phyloP scores from a whole-genome alignment of 148 eudicot genomes.

The Persicaria maculosa region DNA sequence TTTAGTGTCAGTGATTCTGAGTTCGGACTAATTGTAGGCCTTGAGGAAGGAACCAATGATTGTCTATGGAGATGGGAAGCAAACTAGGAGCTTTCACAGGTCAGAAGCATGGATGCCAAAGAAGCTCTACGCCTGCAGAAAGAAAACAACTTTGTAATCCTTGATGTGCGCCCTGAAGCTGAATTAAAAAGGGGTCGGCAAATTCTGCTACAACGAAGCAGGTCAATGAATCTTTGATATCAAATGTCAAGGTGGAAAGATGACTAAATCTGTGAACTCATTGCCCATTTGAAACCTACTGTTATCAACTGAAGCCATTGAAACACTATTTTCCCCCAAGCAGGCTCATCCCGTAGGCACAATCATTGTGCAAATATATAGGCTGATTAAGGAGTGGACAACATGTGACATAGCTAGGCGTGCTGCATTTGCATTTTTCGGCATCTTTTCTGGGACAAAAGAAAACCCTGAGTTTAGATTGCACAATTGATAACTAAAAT shows the following conservation, averaged over 20 bases:
- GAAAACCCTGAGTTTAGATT: conserved; percentile 80
- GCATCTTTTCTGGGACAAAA: conserved; percentile 92
- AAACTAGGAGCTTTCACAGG: conserved; percentile 84
- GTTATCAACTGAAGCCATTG: background rate
- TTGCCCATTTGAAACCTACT: background rate
- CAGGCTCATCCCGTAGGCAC: conserved; percentile 96
- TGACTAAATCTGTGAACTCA: background rate
- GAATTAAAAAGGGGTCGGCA: conserved; percentile 82
- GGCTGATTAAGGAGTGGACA: conserved; percentile 99
- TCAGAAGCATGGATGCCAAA: conserved; percentile 80
- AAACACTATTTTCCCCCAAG: conserved; percentile 7
- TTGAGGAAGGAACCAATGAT: conserved; percentile 93
- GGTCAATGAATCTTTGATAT: background rate
- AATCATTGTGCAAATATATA: conserved; percentile 79
- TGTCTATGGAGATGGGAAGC: conserved; percentile 96
- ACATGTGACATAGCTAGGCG: conserved; percentile 99
- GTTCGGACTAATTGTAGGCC: conserved; percentile 36
- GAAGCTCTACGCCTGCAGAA: conserved; percentile 93
- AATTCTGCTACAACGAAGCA: background rate
- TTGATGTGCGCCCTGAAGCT: conserved; percentile 95
- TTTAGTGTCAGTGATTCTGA: background rate
- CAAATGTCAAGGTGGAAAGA: background rate
- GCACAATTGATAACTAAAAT: too few relatives aligned
- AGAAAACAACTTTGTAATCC: conserved; percentile 89
- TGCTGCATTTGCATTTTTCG: conserved; percentile 95